Evolutionary conservation across 2,329 filamentous ascomycete genomes (phyloP), one percentile per base, ranked within the genome.

Genomic region (Phaeosphaeria sp.): DNA sequence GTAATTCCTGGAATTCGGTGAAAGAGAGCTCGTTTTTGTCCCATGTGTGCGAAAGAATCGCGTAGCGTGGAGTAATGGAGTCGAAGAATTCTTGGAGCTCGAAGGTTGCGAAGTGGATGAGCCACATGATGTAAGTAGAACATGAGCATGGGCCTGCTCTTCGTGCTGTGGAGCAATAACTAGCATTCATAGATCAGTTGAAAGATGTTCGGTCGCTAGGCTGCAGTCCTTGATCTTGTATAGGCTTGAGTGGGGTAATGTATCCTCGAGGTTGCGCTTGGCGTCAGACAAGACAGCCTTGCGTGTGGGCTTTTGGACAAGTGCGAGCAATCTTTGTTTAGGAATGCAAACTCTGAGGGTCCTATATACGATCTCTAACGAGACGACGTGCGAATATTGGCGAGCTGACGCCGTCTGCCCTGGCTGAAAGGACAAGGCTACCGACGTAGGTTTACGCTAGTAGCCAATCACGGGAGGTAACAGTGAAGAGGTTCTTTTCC

Each of bases 21-120:
- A 43, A 51, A 20, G 39, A 24, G 21, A 51, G 24, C 27, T 57
- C 49, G 6, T 51, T 20, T 9, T 27, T 48, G 36, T 39, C 51
- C 61, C 58, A 64, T 6, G 58, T 64, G 45, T 64, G 58, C 17
- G 61, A 64, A 20, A 64, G 55, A 46, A 61, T 64, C n/a, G 53
- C 61, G 50, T 65, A 63, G 15, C 3, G 15, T 17, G 36, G 36
- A 39, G 36, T 39, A n/a, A 2, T 39, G 15, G 36, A 39, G 36
- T 39, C 36, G 36, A 39, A 39, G 36, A 39, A 39, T 39, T 39
- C 36, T 39, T 39, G 15, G 15, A 39, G 36, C 36, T 39, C 36
- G 7, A 39, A 39, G 3, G 36, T 39, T 3, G 36, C 3, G 3
- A 39, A n/a, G 36, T 39, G 36, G 17, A 39, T n/a, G 15, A 39